Evolutionary conservation across 2,329 filamentous ascomycete species (phyloP), one percentile per base, ranked within the genome.

Genomic region (Alternaria triticina): DNA sequence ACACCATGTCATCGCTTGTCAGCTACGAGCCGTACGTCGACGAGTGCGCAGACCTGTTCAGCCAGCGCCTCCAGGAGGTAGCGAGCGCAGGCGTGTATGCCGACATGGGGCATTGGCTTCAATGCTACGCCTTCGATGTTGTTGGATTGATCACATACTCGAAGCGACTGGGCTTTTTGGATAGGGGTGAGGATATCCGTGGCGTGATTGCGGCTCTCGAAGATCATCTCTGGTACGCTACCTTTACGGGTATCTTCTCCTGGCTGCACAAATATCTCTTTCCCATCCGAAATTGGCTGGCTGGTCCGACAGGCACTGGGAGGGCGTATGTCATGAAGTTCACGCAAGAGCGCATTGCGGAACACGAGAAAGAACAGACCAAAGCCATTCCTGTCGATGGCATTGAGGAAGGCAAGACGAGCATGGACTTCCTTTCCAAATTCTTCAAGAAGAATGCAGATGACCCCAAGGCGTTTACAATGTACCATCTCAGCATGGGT

Each of bases 61-160:
- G 50, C 20, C 47, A 65, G 28, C 61, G 66, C 17, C 64, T 82
- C 25, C 56, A 71, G 0, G 69, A 75, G 17, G 75, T 83, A 64
- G 62, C 66, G 3, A 66, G 73, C 23, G 49, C 57, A 8, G 67
- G 60, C 20, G 54, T 43, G 3, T 40, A 62, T 12, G 49, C 57
- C 10, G 70, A 78, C 27, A 65, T 74, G 23, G 70, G 70, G 0
- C 64, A 67, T 30, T 79, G 76, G 75, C 49, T 78, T 23, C 76
- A 79, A 33, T 79, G 74, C 43, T 82, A 77, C 46, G 79, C 80
- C 0, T 81, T 83, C 44, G 81, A 83, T 43, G 79, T 82, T 1
- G 71, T 83, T 8, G 78, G 79, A 6, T 23, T 67, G 20, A 61
- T 70, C 30, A 73, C 69, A 0, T 71, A 61, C n/a, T 66, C 65